Conservation (phyloP, 371 early-diverging fungal genomes). For the Syncephalastrum monosporum region DNA sequence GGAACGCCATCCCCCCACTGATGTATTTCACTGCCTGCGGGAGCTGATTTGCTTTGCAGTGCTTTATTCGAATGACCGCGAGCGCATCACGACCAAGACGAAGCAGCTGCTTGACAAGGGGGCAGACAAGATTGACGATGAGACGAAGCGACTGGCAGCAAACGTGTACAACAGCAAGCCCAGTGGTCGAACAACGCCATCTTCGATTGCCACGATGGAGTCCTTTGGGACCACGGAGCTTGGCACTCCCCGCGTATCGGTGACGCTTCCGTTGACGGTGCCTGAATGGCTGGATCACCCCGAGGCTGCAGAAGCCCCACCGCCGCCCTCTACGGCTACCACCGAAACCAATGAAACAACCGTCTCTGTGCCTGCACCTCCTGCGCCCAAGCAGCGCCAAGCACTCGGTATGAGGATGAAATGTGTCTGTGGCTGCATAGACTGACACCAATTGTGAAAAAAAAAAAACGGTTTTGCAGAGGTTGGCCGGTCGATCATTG, state of each 20-base stretch:
- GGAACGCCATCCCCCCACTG: slow-evolving; percentile 42
- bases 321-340: neutral
- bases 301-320: neutral
- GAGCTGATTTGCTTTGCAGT: slow-evolving; percentile 53
- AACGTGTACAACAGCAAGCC: neutral
- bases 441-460: no score
- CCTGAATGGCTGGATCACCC: no score
- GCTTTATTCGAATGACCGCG: slow-evolving; percentile 46
- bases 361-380: neutral
- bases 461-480: no score
- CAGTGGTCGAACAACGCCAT: neutral
- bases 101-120: slow-evolving; percentile 25
- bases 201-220: no score
- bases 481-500: no score
- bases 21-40: slow-evolving; percentile 39
- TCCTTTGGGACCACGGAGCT: no score
- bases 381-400: slow-evolving; percentile 2
- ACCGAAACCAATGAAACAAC: neutral
- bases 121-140: slow-evolving; percentile 13
- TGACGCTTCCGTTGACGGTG: no score
- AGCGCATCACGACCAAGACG: slow-evolving; percentile 23
- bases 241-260: no score
- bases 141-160: neutral
- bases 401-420: no score
- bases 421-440: no score